Percentiles rank a stretch among this genome's conserved stretches.
Conservation (phyloP, 2,329 filamentous ascomycete species). For the Pseudogymnoascus sp. region DNA sequence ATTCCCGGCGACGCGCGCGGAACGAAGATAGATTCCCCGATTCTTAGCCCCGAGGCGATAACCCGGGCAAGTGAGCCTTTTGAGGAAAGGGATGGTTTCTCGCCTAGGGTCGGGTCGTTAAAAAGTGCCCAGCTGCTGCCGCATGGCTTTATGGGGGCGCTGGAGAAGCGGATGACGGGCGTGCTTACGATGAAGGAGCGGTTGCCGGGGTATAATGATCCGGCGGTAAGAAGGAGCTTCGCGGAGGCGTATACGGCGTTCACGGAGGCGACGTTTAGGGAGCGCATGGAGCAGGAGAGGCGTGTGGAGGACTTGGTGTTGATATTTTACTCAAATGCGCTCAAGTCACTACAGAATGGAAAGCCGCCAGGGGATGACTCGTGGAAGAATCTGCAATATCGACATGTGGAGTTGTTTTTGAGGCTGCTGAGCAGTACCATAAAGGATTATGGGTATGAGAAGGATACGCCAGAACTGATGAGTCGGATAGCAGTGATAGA, state of each 20-base stretch:
- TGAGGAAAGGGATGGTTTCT: background rate
- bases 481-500: constrained; percentile 73
- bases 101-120: background rate
- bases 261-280: constrained; percentile 80
- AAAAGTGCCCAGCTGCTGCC: background rate
- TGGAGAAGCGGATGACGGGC: constrained; percentile 41
- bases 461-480: constrained; percentile 78
- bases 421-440: constrained; percentile 74
- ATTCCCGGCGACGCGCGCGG: background rate
- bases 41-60: background rate
- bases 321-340: constrained; percentile 93
- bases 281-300: constrained; percentile 87
- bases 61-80: background rate
- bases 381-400: constrained; percentile 87
- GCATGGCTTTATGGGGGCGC: constrained; percentile 42
- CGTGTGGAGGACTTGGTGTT: constrained; percentile 87
- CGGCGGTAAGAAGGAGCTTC: constrained; percentile 87
- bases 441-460: constrained; percentile 75
- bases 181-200: constrained; percentile 69
- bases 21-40: background rate
- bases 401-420: constrained; percentile 91
- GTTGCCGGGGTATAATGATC: constrained; percentile 82
- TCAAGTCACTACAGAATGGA: constrained; percentile 77
- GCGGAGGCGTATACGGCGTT: constrained; percentile 90
- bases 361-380: constrained; percentile 72